Percentiles rank a stretch among this genome's conserved stretches.
These are phyloP conservation scores for Anisodus tanguticus DNA, from an alignment of 257 asterid species.

Conservation along the genomic window DNA sequence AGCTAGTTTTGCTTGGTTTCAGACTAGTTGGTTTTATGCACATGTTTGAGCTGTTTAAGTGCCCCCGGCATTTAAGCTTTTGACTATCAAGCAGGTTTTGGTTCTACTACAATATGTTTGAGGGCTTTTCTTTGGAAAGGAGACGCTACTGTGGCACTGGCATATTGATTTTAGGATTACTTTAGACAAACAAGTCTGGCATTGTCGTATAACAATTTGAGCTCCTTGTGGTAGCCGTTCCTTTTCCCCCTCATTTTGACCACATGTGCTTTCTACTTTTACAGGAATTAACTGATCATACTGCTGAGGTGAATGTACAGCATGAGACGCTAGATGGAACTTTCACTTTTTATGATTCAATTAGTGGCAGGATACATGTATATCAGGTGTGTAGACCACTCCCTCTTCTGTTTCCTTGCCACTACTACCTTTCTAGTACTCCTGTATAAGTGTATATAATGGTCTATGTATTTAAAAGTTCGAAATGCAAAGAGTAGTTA, in stretches of 20 bases:
- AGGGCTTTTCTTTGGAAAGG: neutral
- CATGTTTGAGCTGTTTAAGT: neutral
- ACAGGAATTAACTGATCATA: conserved; percentile 80
- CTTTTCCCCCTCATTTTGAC: neutral
- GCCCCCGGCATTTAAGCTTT: neutral
- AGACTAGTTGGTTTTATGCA: neutral
- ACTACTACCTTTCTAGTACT: neutral
- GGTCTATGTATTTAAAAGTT: neutral
- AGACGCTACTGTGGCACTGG: neutral
- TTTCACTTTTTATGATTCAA: conserved; percentile 83
- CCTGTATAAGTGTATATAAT: neutral
- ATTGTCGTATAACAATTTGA: neutral
- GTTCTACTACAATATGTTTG: neutral
- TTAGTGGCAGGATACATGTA: conserved; percentile 69
- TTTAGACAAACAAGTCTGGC: neutral
- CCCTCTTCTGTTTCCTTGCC: conserved; percentile 6
- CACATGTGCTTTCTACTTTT: conserved; percentile 25
- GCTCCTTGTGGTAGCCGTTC: neutral
- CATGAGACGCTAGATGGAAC: conserved; percentile 78
- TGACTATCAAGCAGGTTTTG: conserved; percentile 7
- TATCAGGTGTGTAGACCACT: conserved; percentile 63
- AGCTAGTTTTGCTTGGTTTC: neutral
- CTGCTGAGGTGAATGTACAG: conserved; percentile 72
- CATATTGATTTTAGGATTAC: neutral
- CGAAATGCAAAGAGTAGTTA: neutral